Conservation (phyloP, 495 filamentous ascomycete genomes). For the Alectoria sarmentosa region DNA sequence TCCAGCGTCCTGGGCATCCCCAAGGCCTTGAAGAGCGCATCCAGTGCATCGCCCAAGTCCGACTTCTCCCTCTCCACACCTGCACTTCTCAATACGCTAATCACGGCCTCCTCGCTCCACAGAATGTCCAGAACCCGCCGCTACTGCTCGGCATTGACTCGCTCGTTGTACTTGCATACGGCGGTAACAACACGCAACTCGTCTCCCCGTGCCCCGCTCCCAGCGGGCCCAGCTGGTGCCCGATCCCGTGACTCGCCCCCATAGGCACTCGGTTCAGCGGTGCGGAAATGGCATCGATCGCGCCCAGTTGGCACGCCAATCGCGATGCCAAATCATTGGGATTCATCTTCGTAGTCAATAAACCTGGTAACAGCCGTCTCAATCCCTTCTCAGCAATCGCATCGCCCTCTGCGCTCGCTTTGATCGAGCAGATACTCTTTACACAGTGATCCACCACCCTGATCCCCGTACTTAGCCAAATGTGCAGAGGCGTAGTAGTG, state of each 20-base stretch:
- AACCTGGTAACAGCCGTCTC: constrained; percentile 40
- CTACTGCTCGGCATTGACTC: constrained; percentile 38
- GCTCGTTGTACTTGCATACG: constrained; percentile 55
- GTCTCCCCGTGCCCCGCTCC: constrained; percentile 61
- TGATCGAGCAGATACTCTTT: constrained; percentile 43
- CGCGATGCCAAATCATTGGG: constrained; percentile 41
- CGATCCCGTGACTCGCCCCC: constrained; percentile 59
- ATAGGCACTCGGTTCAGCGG: constrained; percentile 40
- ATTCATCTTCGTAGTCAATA: constrained; percentile 43
- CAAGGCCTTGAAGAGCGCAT: constrained; percentile 47
- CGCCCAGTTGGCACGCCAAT: constrained; percentile 46
- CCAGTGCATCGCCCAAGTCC: constrained; percentile 49
- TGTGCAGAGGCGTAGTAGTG: constrained; percentile 45
- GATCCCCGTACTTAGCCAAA: constrained; percentile 57
- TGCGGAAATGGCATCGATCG: constrained; percentile 48
- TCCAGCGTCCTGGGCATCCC: constrained; percentile 49
- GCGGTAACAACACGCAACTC: constrained; percentile 58
- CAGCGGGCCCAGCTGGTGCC: constrained; percentile 57
- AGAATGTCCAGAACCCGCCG: constrained; percentile 41
- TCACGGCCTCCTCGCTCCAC: constrained; percentile 35
- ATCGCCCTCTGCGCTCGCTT: constrained; percentile 36
- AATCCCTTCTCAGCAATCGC: constrained; percentile 38
- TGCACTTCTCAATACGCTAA: constrained; percentile 41
- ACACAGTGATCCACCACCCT: constrained; percentile 60
- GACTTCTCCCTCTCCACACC: constrained; percentile 30